Evolutionary conservation across 106 monocot genomes (phyloP), one percentile per base, ranked within the genome.

Genomic region (Xerophyta viscosa): DNA sequence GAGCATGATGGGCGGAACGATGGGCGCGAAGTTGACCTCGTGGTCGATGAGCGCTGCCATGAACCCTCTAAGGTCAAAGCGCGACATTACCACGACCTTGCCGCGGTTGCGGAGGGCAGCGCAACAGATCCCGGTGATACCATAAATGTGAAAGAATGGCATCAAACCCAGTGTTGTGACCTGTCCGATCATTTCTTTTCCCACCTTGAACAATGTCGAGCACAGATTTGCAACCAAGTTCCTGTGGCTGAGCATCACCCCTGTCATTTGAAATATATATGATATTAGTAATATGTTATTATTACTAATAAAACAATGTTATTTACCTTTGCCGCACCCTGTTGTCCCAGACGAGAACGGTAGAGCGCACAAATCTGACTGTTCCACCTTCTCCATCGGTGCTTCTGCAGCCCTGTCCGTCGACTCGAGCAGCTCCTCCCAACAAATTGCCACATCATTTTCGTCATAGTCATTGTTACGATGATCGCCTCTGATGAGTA

Each of bases 111-210:
- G 61, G 27, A 96, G 67, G 29, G 83, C 60, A 3, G 88, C 63
- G 58, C 94, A 96, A 56, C 84, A 88, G 27, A 96, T 96, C 36
- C 94, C 94, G n/a, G 76, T 76, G 63, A 77, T 81, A 46, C 94
- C 94, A 50, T 94, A 94, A 51, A 88, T 88, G 75, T 94, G 93
- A 67, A 94, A 94, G 71, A 94, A 84, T 12, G 88, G 93, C 69
- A 94, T 88, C 21, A 94, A 72, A 26, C 93, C 93, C 8, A 88
- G 71, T 4, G 69, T 71, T 1, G 66, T 72, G 42, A 80, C 69
- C 20, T 83, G 73, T 3, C 93, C 93, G 1, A 67, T 53, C 84
- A 73, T 64, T 3, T 88, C 93, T 7, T 47, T 59, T 0, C 63
- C 43, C 1, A 88, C 74, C 15, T 52, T 48, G 58, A 64, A 75